phyloP scores from a whole-genome alignment of 2,329 filamentous ascomycete genomes.

The Pseudopithomyces chartarum region DNA sequence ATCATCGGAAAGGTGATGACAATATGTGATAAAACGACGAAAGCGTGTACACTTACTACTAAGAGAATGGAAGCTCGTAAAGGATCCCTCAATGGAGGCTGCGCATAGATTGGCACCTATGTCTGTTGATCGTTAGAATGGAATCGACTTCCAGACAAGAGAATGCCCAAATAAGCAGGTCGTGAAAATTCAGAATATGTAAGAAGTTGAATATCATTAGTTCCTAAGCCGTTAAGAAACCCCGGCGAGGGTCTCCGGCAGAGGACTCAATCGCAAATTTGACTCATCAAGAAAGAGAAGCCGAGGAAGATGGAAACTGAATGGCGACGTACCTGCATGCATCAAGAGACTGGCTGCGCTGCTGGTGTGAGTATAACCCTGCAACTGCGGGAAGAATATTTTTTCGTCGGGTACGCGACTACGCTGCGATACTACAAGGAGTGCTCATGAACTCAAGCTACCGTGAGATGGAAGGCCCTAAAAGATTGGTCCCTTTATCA shows the following conservation, averaged over 20 bases:
- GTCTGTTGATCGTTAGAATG: slow-evolving; percentile 19
- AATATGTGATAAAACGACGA: slow-evolving; percentile 5
- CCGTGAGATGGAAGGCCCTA: background rate
- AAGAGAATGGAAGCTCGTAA: background rate
- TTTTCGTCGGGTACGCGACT: background rate
- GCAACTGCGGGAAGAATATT: background rate
- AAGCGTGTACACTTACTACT: slow-evolving; percentile 21
- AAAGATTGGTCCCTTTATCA: background rate
- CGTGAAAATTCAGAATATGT: slow-evolving; percentile 86
- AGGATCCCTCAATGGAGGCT: background rate
- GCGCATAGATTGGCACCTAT: background rate
- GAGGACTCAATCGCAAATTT: slow-evolving; percentile 98
- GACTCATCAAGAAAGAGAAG: slow-evolving; percentile 74
- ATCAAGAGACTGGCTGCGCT: background rate
- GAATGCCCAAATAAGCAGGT: background rate
- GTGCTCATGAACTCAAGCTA: too few relatives aligned
- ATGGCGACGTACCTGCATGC: slow-evolving; percentile 8
- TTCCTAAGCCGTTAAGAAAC: slow-evolving; percentile 74
- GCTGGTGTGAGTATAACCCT: background rate
- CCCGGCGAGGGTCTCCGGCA: slow-evolving; percentile 89
- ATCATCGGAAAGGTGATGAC: slow-evolving; percentile 61
- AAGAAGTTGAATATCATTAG: slow-evolving; percentile 93
- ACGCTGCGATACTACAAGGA: background rate
- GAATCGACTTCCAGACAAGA: background rate
- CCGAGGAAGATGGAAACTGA: slow-evolving; percentile 9